A percentile compares a stretch with the other conserved stretches of the same genome.
Conservation (phyloP, 2,329 filamentous ascomycete species). For the Monosporascus sp. region DNA sequence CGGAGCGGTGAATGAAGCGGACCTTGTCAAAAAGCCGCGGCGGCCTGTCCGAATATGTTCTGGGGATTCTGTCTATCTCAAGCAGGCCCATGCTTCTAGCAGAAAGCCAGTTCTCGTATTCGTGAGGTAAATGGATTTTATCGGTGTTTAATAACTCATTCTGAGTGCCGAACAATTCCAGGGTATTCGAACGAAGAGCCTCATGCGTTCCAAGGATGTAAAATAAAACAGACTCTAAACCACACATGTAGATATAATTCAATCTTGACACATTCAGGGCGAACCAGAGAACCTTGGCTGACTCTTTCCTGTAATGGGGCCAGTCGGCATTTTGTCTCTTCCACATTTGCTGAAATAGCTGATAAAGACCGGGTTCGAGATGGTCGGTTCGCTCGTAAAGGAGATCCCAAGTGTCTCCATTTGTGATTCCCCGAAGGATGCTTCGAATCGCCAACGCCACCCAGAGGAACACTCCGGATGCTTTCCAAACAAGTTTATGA, state of each 20-base stretch:
- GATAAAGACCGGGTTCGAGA: neutral
- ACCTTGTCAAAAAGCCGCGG: neutral
- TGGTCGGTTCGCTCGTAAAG: neutral
- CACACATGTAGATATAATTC: neutral
- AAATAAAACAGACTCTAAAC: neutral
- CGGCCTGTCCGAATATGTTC: neutral
- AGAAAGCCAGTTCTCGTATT: neutral
- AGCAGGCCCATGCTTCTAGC: neutral
- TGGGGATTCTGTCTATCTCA: neutral
- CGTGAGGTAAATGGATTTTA: neutral
- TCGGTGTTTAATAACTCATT: neutral
- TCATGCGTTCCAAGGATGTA: neutral
- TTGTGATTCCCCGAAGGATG: neutral
- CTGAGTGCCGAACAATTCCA: accelerated
- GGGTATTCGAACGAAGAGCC: neutral
- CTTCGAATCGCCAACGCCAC: neutral
- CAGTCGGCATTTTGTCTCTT: neutral
- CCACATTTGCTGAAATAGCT: neutral
- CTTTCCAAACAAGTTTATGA: neutral
- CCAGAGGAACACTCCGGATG: neutral
- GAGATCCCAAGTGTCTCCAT: neutral
- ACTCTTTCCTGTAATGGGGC: neutral
- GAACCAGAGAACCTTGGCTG: neutral
- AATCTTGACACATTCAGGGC: neutral
- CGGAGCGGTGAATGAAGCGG: neutral